Evolutionary conservation across 768 basidiomycete species (phyloP), one percentile per base, ranked within the genome.

Genomic region (Collybiopsis luxurians): DNA sequence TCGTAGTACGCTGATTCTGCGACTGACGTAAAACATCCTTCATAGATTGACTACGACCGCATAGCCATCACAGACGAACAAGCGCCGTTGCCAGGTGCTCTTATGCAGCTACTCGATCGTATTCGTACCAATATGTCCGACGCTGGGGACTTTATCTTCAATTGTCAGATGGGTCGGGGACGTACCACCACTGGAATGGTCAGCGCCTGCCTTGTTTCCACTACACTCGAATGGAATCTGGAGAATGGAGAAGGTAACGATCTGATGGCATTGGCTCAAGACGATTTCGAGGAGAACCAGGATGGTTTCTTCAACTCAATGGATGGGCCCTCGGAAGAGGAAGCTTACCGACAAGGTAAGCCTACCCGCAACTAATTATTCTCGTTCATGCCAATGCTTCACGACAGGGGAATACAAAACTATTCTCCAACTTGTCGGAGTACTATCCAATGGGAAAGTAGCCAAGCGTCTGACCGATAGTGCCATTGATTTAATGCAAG

Each of bases 21-120:
- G n/a, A n/a, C n/a, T n/a, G n/a, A n/a, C n/a, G n/a, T n/a, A n/a
- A n/a, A n/a, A n/a, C n/a, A n/a, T 34, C 13, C 31, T 34, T 5
- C 26, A 27, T 55, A 93, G 86, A 89, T 96, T 51, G 83, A 95
- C 64, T 94, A 94, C 66, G 86, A 80, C 55, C 85, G 94, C n/a
- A 82, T 95, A 23, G 89, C 95, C 13, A 94, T 98, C 92, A 98
- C 95, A 7, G 96, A 98, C 64, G 96, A 99, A 68, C 95, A 96
- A 74, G 93, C 95, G 0, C 96, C 96, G 0, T 78, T 98, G 17
- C 97, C 97, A 0, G 89, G 79, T 40, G 92, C 93, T 4, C 81
- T 98, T 19, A 84, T 80, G 21, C 86, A 89, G 53, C 77, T 99
- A 40, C 75, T 96, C 26, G 82, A 85, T 24, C 84, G 95, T 31